Base-by-base conservation (phyloP, 257 asterid genomes). In the Verbascum thapsus region DNA sequence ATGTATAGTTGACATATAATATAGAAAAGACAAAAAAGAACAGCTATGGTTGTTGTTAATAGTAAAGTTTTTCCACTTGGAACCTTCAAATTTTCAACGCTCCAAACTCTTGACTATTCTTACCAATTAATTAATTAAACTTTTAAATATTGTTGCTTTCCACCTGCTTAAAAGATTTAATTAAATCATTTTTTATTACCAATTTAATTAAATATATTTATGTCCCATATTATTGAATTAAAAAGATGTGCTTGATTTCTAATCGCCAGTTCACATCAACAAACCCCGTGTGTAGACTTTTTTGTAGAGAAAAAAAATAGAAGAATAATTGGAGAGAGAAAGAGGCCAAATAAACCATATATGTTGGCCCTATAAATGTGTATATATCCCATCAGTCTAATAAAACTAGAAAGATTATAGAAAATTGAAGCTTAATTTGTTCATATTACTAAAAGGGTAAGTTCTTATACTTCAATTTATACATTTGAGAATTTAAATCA, bases 241-340 rank as follows among this genome's bases (percentile, higher is more conserved):
- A 69, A 76, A 67, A 47, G 59, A 64, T 50, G 58, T 49, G 44
- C n/a, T 55, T 7, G n/a, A 70, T 58, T 56, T 75, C 69, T 47
- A 58, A 75, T 20, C 51, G 81, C 76, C 85, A 71, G 88, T 79
- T 81, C 84, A 86, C 88, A 86, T 78, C 74, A 75, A 9, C 74
- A 17, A 53, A 60, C 11, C 58, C 72, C 47, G 44, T 72, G 44
- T 72, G 67, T 71, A 63, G 78, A 73, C 80, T 70, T 59, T 55
- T 26, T 26, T 5, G 32, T 26, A 26, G 5, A 26, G 32, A 26
- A n/a, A 66, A 61, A 45, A 56, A n/a, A 72, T 0, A 63, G 45
- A 23, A 39, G 44, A 71, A 60, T 68, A 72, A 59, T 62, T 7
- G 8, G 18, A 30, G 18, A 61, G 17, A 9, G 32, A 8, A 9